phyloP scores from a whole-genome alignment of 108 stramenopile genomes.

The Skeletonema costatum region DNA sequence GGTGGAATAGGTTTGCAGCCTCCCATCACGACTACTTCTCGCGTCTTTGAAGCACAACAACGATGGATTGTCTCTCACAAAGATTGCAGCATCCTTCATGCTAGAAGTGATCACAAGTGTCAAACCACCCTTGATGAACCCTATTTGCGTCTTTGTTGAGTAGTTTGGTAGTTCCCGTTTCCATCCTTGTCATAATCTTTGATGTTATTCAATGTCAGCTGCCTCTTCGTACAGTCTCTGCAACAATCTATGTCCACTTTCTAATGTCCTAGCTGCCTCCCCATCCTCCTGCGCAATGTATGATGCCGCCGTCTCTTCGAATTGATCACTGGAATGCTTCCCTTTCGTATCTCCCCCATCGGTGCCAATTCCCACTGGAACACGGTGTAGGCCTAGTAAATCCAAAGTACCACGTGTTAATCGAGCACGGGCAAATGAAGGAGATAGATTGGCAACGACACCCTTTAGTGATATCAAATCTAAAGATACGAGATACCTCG shows the following conservation, averaged over 20 bases:
- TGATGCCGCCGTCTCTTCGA: slow-evolving; percentile 44
- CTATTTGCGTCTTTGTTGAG: slow-evolving; percentile 14
- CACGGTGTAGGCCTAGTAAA: slow-evolving; percentile 41
- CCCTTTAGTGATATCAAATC: slow-evolving; percentile 41
- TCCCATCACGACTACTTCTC: slow-evolving; percentile 53
- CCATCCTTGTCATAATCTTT: slow-evolving; percentile 14
- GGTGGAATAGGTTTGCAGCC: slow-evolving; percentile 37
- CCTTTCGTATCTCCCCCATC: slow-evolving; percentile 45
- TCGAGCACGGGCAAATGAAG: slow-evolving; percentile 34
- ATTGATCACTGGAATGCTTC: slow-evolving; percentile 40
- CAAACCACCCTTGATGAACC: slow-evolving; percentile 34
- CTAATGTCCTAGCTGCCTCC: slow-evolving; percentile 44
- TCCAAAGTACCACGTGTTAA: slow-evolving; percentile 51
- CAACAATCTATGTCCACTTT: slow-evolving; percentile 40
- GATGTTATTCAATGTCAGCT: slow-evolving; percentile 26
- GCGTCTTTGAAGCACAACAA: slow-evolving; percentile 45
- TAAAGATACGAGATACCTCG: slow-evolving; percentile 34
- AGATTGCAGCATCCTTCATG: slow-evolving; percentile 51
- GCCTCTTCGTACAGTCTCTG: slow-evolving; percentile 51
- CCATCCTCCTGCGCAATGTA: slow-evolving; percentile 42
- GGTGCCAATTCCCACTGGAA: slow-evolving; percentile 49
- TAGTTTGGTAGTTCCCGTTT: slow-evolving; percentile 1
- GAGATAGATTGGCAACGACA: slow-evolving; percentile 42
- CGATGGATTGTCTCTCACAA: slow-evolving; percentile 42
- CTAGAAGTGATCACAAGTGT: slow-evolving; percentile 47